Conservation (phyloP, 2,329 filamentous ascomycete species). For the Stagonosporopsis chrysanthemi region DNA sequence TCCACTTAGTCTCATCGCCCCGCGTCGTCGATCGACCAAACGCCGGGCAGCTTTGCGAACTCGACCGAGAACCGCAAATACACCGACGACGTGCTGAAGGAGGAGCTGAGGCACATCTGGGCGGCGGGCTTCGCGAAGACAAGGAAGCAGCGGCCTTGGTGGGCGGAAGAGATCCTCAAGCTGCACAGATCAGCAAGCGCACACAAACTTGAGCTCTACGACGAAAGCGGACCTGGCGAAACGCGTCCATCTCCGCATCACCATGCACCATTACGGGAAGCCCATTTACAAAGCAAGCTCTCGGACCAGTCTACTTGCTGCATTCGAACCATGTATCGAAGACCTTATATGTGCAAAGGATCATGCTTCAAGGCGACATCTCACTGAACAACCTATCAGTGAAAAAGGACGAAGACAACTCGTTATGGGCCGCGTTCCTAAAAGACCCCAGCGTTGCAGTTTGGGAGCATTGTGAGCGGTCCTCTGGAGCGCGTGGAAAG, state of each 20-base stretch:
- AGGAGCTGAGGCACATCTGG: background rate
- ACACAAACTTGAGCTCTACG: background rate
- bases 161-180: background rate
- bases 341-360: background rate
- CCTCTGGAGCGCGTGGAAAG: background rate
- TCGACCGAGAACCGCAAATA: background rate
- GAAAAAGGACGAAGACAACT: background rate
- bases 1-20: no score
- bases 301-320: background rate
- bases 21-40: background rate
- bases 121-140: background rate
- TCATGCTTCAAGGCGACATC: background rate
- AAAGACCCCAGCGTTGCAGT: background rate
- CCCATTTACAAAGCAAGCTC: background rate
- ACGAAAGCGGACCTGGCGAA: background rate
- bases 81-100: background rate
- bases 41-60: background rate
- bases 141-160: background rate
- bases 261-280: background rate
- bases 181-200: background rate
- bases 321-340: background rate
- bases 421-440: background rate
- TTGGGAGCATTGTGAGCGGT: background rate
- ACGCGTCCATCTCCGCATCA: background rate
- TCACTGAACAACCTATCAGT: background rate